Evolutionary conservation across 179 eudicot species (phyloP), one percentile per base, ranked within the genome.

Genomic region (Actinidia chinensis): DNA sequence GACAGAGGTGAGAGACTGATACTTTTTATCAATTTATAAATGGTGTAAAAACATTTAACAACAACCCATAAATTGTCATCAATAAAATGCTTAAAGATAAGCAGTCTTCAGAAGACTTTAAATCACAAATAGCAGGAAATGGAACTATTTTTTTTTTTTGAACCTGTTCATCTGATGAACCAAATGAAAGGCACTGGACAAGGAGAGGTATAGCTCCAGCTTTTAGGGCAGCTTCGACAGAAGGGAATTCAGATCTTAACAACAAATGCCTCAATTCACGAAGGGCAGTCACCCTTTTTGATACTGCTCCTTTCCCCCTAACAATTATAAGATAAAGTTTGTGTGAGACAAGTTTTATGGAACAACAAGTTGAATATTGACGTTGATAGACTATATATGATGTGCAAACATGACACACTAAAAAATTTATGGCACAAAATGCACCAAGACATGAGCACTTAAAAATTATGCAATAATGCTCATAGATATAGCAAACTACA

Each of bases 131-230:
- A 69, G 71, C 46, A 75, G 47, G 15, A 59, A 70, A 69, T 70
- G 18, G 10, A 60, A 56, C 46, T 36, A 68, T 48, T 72, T 23
- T 76, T n/a, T n/a, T n/a, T n/a, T 66, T 12, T 68, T 64, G 60
- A 51, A 92, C 99, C 99, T 96, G 98, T 82, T 96, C 98, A 86
- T 96, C 98, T 58, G 90, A 88, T 67, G 97, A 92, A 71, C 99
- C 98, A 85, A 96, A 96, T 67, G 96, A 85, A 56, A 96, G 94
- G 79, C 99, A 90, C 84, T 90, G 97, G 83, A 90, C 93, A 76
- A 96, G 96, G 43, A 87, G 73, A 79, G 90, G 87, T 72, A 96
- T 86, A 50, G 89, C 98, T 82, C 97, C 99, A 75, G 91, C 90
- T 75, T 83, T 83, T 66, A 96, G 86, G 6, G 98, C 98, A 73